Evolutionary conservation across 2,329 filamentous ascomycete species (phyloP).

Genomic region (Alternaria longipes): DNA sequence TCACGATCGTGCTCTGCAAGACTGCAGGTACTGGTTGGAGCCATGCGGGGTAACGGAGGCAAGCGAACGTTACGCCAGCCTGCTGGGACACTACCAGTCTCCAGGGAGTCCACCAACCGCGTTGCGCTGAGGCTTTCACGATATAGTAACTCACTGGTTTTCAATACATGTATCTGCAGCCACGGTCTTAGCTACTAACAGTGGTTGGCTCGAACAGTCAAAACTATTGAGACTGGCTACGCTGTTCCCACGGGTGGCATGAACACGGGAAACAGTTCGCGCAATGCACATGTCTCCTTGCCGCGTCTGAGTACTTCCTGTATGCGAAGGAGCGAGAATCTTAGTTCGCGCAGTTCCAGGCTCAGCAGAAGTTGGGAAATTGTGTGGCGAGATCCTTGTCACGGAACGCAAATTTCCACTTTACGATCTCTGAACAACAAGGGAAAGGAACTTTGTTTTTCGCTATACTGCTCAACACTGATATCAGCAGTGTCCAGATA

Average conservation of each 20-base stretch:
- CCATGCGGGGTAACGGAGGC: slow-evolving; percentile 14
- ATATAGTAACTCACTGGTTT: slow-evolving; percentile 32
- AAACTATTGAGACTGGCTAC: neutral
- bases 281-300: neutral
- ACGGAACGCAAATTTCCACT: neutral
- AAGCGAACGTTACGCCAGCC: slow-evolving; percentile 23
- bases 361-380: neutral
- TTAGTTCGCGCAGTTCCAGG: neutral
- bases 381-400: neutral
- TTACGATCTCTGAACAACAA: neutral
- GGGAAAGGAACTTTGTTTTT: neutral
- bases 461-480: neutral
- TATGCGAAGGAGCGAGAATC: neutral
- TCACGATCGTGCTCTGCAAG: neutral
- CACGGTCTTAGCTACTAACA: slow-evolving; percentile 22
- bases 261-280: neutral
- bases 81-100: slow-evolving; percentile 14
- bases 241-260: neutral
- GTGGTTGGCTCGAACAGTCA: neutral
- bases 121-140: slow-evolving; percentile 9
- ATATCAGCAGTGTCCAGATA: neutral
- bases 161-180: slow-evolving; percentile 40
- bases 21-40: neutral
- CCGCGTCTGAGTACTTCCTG: neutral
- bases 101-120: slow-evolving; percentile 12